These are phyloP conservation scores for Gentiana macrophylla DNA, from an alignment of 257 asterid species.

Conservation along the genomic window DNA sequence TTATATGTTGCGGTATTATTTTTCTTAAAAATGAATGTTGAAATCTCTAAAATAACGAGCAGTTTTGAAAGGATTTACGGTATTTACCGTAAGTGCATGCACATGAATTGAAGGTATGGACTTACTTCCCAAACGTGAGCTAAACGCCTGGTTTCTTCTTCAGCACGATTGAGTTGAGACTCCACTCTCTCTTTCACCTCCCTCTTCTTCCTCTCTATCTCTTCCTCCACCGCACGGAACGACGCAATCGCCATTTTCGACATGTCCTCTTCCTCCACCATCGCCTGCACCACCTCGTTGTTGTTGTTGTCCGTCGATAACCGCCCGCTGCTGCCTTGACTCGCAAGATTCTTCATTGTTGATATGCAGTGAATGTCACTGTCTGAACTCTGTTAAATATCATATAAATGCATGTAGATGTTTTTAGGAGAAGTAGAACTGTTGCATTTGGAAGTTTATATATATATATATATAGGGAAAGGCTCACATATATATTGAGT, in stretches of 20 bases:
- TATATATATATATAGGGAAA: neutral
- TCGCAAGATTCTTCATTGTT: constrained; percentile 37
- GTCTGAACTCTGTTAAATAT: neutral
- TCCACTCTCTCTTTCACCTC: constrained; percentile 60
- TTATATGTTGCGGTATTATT: no score
- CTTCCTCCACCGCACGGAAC: constrained; percentile 64
- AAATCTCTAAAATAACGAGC: no score
- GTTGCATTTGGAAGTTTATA: neutral
- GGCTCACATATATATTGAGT: no score
- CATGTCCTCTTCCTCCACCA: constrained; percentile 45
- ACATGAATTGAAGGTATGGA: neutral
- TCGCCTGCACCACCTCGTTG: no score
- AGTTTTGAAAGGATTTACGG: no score
- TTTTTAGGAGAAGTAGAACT: neutral
- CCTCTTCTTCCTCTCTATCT: constrained; percentile 68
- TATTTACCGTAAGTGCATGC: no score
- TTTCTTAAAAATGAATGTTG: no score
- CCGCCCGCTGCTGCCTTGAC: constrained; percentile 51
- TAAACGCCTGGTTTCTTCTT: constrained; percentile 55
- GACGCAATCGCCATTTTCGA: constrained; percentile 46
- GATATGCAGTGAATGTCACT: no score
- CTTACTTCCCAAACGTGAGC: constrained; percentile 77
- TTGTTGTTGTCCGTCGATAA: constrained; percentile 25
- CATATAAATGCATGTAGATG: neutral
- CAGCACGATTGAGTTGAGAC: constrained; percentile 71